Base-by-base conservation (phyloP, 2,329 filamentous ascomycete species). In the Cladobotryum protrusum region DNA sequence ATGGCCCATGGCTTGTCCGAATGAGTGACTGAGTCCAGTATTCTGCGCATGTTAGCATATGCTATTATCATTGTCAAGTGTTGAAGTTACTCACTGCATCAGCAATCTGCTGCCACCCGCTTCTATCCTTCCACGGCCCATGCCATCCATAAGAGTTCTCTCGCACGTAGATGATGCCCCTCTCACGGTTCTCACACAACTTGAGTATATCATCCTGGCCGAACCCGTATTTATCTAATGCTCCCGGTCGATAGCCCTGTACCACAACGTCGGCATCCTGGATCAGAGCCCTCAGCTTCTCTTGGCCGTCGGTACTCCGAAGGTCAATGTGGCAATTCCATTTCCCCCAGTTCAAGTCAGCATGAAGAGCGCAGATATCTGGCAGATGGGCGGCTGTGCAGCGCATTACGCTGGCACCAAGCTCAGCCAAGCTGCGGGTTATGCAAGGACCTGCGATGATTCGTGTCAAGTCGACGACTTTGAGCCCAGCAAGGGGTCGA, bases 371-470 rank as follows among this genome's bases (percentile, higher is more conserved):
- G 4, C 29, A 42, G 0, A 50, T 36, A 2, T 50, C 42, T 9
- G 47, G 47, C 9, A 50, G 20, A 29, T 45, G 43, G 11, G 48
- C 42, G 3, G 48, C 48, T 7, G 48, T 89, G 42, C 89, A 74
- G 58, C 87, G 86, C 56, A 90, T 74, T 1, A 90, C 85, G 46
- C 83, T 78, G 9, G 86, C 86, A 2, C 86, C 86, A 1, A 50
- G n/a, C 14, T 50, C 48, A 8, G 48, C 48, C 6, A 45, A 14
- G 18, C 35, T 41, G 18, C 48, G 17, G n/a, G 48, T 41, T 13
- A 50, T 50, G 3, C 24, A 24, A 0, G 48, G 48, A 2, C 48
- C 43, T 1, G 48, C 48, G 9, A 50, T 50, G 4, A 50, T 50
- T 14, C 48, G 37, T 13, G 69, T 72, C 45, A 77, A 57, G 53